phyloP scores from a whole-genome alignment of 805 yeast species.

The Saturnispora besseyi region DNA sequence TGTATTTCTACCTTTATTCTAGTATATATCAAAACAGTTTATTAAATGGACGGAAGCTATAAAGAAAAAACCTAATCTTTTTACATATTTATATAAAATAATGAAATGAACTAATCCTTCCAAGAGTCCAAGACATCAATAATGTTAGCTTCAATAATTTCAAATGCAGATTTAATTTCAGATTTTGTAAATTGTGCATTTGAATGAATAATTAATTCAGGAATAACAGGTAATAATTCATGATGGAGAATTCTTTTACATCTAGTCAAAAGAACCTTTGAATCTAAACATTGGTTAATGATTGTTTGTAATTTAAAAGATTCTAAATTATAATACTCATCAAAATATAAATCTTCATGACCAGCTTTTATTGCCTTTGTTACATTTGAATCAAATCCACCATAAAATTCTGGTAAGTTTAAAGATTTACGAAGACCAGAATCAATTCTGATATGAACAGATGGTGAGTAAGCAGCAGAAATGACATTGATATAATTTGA shows the following conservation, averaged over 20 bases:
- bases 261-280: constrained; percentile 47
- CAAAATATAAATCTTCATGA: constrained; percentile 33
- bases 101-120: not conserved
- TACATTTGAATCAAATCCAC: constrained; percentile 35
- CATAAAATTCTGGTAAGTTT: constrained; percentile 42
- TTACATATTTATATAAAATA: not conserved
- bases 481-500: constrained; percentile 38
- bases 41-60: not conserved
- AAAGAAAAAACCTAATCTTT: not conserved
- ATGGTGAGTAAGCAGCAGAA: constrained; percentile 55
- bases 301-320: constrained; percentile 57
- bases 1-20: too few species aligned
- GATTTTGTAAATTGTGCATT: constrained; percentile 35
- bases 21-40: not conserved
- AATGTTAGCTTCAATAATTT: constrained; percentile 28
- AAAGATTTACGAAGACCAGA: constrained; percentile 36
- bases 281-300: constrained; percentile 45
- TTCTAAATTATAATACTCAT: constrained; percentile 41
- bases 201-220: constrained; percentile 46
- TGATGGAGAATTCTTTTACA: constrained; percentile 58
- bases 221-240: constrained; percentile 63
- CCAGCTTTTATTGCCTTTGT: constrained; percentile 38
- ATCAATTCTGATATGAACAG: constrained; percentile 55
- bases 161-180: constrained; percentile 40
- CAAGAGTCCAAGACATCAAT: constrained; percentile 8